These are phyloP conservation scores for Solanum etuberosum DNA, from an alignment of 257 asterid genomes.

Conservation along the genomic window DNA sequence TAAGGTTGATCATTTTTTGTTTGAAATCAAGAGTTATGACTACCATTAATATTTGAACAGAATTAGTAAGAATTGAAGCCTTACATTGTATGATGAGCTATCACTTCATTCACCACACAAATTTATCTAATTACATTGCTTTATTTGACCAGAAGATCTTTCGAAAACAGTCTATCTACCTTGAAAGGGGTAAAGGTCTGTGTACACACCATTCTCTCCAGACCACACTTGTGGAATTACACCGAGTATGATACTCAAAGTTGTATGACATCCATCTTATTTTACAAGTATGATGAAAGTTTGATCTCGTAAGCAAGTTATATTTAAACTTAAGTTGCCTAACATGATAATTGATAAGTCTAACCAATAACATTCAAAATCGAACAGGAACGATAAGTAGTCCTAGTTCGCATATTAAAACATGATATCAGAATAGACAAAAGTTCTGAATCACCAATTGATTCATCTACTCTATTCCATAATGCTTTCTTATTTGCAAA, in stretches of 20 bases:
- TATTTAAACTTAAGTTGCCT: not conserved
- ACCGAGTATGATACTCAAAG: not conserved
- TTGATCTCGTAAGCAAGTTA: not conserved
- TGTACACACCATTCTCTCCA: not conserved
- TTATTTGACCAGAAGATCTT: not conserved
- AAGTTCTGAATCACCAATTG: not conserved
- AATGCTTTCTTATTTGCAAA: not conserved
- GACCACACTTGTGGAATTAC: not conserved
- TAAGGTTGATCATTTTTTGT: not conserved
- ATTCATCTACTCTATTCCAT: slow-evolving; percentile 4
- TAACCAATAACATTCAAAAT: not conserved
- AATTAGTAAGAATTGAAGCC: not conserved
- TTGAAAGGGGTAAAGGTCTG: not conserved
- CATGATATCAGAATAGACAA: not conserved
- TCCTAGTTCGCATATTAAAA: not conserved
- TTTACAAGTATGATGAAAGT: not conserved
- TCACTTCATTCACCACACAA: not conserved
- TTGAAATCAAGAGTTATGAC: not conserved
- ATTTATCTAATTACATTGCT: not conserved
- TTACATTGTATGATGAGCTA: not conserved
- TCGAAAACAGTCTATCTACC: not conserved
- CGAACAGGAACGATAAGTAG: rapidly evolving
- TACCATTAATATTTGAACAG: too few relatives aligned
- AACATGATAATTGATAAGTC: not conserved
- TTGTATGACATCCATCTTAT: not conserved